Conservation (phyloP, 169 alveolate genomes). For the Cryptosporidium parvum region DNA sequence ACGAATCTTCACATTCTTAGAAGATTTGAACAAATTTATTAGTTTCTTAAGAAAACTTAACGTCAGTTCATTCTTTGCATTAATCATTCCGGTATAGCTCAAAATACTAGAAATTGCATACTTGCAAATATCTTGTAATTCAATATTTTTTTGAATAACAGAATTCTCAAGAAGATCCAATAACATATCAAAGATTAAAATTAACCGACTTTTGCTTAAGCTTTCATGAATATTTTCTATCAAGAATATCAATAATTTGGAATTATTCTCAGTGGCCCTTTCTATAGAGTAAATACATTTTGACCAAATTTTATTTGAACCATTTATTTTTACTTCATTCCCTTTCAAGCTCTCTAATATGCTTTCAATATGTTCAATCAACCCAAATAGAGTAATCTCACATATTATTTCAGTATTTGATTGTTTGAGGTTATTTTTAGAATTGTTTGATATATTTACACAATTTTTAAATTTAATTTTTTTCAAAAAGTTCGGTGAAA, state of each 20-base stretch:
- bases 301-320: not conserved
- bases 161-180: not conserved
- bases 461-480: not conserved
- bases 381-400: constrained; percentile 64
- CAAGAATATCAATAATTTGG: not conserved
- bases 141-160: not conserved
- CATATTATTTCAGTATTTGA: constrained; percentile 9
- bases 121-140: not conserved
- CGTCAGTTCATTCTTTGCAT: not conserved
- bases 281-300: constrained; percentile 21
- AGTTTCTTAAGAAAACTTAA: not conserved
- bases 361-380: constrained; percentile 84
- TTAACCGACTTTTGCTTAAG: not conserved
- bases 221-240: not conserved
- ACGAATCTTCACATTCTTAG: not conserved
- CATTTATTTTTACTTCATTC: not conserved
- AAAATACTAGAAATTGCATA: not conserved
- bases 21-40: not conserved
- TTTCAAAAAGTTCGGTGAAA: not conserved
- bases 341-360: constrained; percentile 54
- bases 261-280: constrained; percentile 17
- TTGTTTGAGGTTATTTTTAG: not conserved
- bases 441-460: not conserved
- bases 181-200: not conserved
- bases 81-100: not conserved